These are phyloP conservation scores for Cyclotella sp. DNA, from an alignment of 108 stramenopile species.

Conservation along the genomic window DNA sequence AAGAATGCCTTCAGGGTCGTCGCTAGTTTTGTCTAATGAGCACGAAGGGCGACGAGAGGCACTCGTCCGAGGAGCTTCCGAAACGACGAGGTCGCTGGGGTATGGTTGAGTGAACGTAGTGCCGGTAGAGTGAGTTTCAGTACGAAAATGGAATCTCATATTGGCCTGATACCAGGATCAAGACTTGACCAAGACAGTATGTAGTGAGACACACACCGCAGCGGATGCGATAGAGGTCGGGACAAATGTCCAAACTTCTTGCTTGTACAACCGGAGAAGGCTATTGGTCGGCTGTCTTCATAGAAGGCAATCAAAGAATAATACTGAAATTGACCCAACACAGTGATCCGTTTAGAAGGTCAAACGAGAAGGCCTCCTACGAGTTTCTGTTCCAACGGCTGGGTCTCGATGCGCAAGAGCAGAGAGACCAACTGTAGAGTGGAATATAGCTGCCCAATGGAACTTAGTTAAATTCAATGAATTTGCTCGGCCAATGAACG, in stretches of 20 bases:
- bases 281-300: constrained; percentile 4
- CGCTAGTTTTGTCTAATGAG: neutral
- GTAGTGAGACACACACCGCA: neutral
- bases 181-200: neutral
- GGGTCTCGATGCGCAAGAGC: too few species aligned
- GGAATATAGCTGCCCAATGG: too few species aligned
- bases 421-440: too few species aligned
- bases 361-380: too few species aligned
- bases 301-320: constrained; percentile 8
- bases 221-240: neutral
- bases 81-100: constrained; percentile 4
- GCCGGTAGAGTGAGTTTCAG: neutral
- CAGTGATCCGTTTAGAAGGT: too few species aligned
- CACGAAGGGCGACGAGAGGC: neutral
- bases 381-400: too few species aligned
- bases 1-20: neutral
- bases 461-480: too few species aligned
- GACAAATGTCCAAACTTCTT: neutral
- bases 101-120: neutral
- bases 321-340: too few species aligned
- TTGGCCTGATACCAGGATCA: neutral
- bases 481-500: too few species aligned
- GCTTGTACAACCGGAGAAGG: neutral
- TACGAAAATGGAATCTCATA: constrained; percentile 18
- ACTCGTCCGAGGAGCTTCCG: neutral